phyloP scores from a whole-genome alignment of 768 basidiomycete species.

The Podaxis mareebaensis region DNA sequence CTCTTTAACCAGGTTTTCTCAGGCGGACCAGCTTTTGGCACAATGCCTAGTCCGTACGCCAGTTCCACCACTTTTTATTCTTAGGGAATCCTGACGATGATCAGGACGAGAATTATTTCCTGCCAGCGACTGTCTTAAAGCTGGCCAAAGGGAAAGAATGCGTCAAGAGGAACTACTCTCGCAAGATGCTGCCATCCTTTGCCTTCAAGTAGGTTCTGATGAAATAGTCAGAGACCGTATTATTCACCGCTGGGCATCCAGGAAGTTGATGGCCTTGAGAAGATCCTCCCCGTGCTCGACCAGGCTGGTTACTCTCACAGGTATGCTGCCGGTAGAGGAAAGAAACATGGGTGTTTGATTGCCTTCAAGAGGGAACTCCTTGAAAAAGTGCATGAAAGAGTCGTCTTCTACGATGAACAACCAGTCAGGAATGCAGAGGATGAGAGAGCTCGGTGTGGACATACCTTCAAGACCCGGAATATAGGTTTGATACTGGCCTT shows the following conservation, averaged over 20 bases:
- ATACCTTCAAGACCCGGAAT: conserved; percentile 75
- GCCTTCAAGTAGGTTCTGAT: conserved; percentile 67
- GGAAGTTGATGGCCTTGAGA: conserved; percentile 87
- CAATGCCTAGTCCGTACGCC: conserved; percentile 79
- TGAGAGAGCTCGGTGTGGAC: conserved; percentile 43
- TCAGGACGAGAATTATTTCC: conserved; percentile 82
- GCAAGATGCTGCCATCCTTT: conserved; percentile 78
- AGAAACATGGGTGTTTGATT: conserved; percentile 87
- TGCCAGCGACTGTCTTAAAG: conserved; percentile 82
- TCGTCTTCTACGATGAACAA: conserved; percentile 72
- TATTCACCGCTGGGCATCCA: conserved; percentile 28
- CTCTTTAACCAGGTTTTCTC: conserved; percentile 9
- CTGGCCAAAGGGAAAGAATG: conserved; percentile 71
- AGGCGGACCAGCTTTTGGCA: conserved; percentile 59
- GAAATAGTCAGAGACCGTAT: background rate
- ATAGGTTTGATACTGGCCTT: conserved; percentile 78
- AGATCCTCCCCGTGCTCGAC: conserved; percentile 67
- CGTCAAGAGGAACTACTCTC: conserved; percentile 72
- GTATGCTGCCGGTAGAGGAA: conserved; percentile 69
- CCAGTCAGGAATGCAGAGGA: conserved; percentile 43
- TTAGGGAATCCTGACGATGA: background rate
- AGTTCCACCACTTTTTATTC: background rate
- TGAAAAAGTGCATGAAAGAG: conserved; percentile 41
- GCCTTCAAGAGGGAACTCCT: conserved; percentile 63
- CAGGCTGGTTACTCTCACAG: conserved; percentile 62